phyloP scores from a whole-genome alignment of 208 protist genomes.

The Leishmania lainsoni region DNA sequence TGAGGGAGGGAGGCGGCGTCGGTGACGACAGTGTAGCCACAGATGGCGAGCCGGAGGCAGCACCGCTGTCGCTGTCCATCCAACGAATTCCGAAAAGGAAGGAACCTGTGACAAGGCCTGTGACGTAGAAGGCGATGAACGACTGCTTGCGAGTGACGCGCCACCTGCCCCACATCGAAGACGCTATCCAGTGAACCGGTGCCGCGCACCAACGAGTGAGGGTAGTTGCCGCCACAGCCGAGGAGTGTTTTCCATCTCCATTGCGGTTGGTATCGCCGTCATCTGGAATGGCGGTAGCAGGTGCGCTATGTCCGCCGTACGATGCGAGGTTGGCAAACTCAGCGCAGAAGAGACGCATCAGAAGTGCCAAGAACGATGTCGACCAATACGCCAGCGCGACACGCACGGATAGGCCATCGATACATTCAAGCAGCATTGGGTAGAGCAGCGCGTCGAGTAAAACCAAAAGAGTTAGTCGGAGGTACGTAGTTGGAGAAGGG shows the following conservation, averaged over 20 bases:
- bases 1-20: background rate
- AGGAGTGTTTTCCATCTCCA: background rate
- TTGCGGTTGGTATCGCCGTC: background rate
- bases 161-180: constrained; percentile 27
- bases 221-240: background rate
- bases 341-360: constrained; percentile 34
- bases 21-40: background rate
- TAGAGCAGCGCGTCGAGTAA: background rate
- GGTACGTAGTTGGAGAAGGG: background rate
- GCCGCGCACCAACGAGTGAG: background rate
- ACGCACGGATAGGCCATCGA: background rate
- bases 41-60: background rate
- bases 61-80: background rate
- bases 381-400: constrained; percentile 59
- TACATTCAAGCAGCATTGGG: constrained; percentile 1
- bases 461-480: background rate
- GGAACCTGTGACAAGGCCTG: constrained; percentile 35
- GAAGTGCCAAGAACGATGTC: constrained; percentile 38
- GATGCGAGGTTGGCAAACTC: constrained; percentile 40
- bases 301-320: constrained; percentile 49
- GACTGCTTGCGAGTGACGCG: constrained; percentile 38
- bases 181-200: constrained; percentile 6
- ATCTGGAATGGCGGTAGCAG: background rate
- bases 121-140: constrained; percentile 63
- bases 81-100: constrained; percentile 16